A percentile compares a stretch with the other conserved stretches of the same genome.
Conservation (phyloP, 2,329 filamentous ascomycete species). For the Cladosporium sp. region DNA sequence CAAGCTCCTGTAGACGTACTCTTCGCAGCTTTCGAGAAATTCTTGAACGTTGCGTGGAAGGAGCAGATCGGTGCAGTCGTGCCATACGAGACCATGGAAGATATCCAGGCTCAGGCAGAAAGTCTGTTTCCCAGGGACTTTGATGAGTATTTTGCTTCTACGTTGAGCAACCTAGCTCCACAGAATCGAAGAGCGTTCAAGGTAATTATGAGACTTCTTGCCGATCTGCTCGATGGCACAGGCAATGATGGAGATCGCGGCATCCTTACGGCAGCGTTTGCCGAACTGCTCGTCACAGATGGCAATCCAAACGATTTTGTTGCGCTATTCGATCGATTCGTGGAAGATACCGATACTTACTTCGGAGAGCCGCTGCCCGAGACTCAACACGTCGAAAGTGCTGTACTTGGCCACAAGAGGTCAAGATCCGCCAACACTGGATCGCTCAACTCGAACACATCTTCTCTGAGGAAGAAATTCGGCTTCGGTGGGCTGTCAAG, state of each 20-base stretch:
- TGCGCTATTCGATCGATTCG: constrained; percentile 79
- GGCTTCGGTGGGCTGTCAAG: constrained; percentile 69
- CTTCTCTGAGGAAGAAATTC: constrained; percentile 79
- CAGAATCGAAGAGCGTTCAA: constrained; percentile 72
- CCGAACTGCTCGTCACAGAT: constrained; percentile 76
- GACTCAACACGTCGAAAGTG: constrained; percentile 20
- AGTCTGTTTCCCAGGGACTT: constrained; percentile 69
- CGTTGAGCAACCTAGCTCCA: constrained; percentile 50
- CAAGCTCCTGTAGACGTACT: constrained; percentile 79
- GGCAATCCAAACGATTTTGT: constrained; percentile 78
- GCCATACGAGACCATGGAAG: constrained; percentile 64
- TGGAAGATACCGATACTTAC: constrained; percentile 84
- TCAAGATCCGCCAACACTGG: constrained; percentile 58
- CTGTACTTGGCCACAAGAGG: constrained; percentile 40
- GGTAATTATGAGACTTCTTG: constrained; percentile 77
- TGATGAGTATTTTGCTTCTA: constrained; percentile 54
- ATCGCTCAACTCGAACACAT: constrained; percentile 79
- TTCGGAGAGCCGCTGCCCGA: constrained; percentile 61
- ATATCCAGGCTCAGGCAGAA: constrained; percentile 62
- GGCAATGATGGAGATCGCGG: constrained; percentile 88
- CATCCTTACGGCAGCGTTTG: constrained; percentile 80
- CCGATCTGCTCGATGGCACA: constrained; percentile 83
- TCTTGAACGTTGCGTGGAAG: constrained; percentile 80
- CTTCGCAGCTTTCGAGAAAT: constrained; percentile 91
- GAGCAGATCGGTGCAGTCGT: constrained; percentile 85